Evolutionary conservation across 2,329 filamentous ascomycete species (phyloP), one percentile per base, ranked within the genome.

Genomic region (Hypoxylon sp.): DNA sequence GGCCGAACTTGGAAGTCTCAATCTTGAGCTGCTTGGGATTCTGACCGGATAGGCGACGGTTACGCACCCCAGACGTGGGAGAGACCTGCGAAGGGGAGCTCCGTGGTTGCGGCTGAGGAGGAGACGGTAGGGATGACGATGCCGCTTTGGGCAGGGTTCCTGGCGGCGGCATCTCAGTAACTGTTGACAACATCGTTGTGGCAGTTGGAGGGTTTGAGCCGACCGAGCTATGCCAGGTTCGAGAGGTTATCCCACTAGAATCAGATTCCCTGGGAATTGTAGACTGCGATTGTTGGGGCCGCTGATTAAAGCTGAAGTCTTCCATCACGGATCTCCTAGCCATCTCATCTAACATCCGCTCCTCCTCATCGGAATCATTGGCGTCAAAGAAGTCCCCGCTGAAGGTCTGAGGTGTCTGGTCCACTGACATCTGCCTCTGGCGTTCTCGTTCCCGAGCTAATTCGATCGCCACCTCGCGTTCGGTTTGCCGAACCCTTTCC

Each of bases 1-100:
- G 76, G 46, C 67, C 72, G n/a, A 80, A 65, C 68, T 79, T 80
- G 7, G 77, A 73, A 0, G 94, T 98, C 79, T 98, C 93, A 61
- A 98, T 98, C 80, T 94, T 97, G 55, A 98, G 83, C 75, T 94
- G 92, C 77, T 92, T 94, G 13, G 87, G 82, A 73, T 93, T 93
- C 73, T 93, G 90, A 6, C 91, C 92, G 2, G 94, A 97, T 32
- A 97, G 82, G 68, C 94, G 88, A 66, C 94, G 87, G 73, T 87
- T 93, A 58, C 93, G 87, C 56, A 97, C 92, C 43, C 89, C 77
- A 2, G 83, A 75, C 3, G 71, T 72, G 4, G 74, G 75, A 11
- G 79, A 77, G 10, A 71, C 75, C 34, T 78, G 79, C 1, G 84
- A 59, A 6, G 75, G 85, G 3, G 84, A 74, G 10, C 23, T 23